Evolutionary conservation across 257 asterid species (phyloP), one percentile per base, ranked within the genome.

Genomic region (Solanum pimpinellifolium): DNA sequence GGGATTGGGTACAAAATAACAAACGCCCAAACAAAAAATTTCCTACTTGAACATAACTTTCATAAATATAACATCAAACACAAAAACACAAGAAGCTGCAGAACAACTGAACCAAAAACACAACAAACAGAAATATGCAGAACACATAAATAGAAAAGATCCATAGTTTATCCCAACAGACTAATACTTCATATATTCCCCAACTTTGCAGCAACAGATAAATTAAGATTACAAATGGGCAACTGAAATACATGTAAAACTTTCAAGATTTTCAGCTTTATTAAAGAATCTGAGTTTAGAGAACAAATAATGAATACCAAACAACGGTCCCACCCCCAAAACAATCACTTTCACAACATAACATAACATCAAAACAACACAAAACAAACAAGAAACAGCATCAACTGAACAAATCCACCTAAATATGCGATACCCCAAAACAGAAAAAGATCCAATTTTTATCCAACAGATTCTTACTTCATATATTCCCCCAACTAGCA

Each of bases 151-250:
- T 7, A 81, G 85, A 81, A 83, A 89, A 92, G 70, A 91, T 39
- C 49, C 73, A 75, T 69, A 44, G 56, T 86, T 62, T 21, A 83
- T 83, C 86, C 83, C 60, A 46, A 84, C 31, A 72, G 23, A 89
- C 47, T 84, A 88, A 35, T 87, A 88, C 76, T 84, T 68, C 87
- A 86, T 74, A 86, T 44, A 90, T 49, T 42, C 83, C 66, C 80
- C 72, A 85, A 74, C 37, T 69, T 89, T 75, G 65, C 89, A 88
- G 90, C 84, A 80, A 80, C 25, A 49, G 18, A 49, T 10, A 16
- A 21, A 29, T 20, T 69, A 49, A 29, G 37, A 80, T 80, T 18
- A 6, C 85, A 47, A 80, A 47, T 18, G 44, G 27, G 85, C 46
- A 81, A 29, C 46, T 47, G 15, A 69, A 6, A 15, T 78, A 78